phyloP scores from a whole-genome alignment of 352 stramenopile genomes.

The Hyaloperonospora arabidopsidis region DNA sequence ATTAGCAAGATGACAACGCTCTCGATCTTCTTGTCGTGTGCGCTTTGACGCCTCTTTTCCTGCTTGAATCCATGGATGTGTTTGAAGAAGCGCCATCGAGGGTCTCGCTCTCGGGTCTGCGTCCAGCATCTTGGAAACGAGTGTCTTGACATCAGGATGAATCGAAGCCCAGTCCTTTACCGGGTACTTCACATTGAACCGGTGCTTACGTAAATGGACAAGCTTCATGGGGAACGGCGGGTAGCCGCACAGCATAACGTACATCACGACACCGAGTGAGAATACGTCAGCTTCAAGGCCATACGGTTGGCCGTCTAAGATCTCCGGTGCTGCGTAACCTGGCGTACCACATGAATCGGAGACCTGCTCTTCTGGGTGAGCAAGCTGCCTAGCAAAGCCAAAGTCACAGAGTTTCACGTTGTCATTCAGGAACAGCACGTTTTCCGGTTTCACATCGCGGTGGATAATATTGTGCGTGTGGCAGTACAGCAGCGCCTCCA shows the following conservation, averaged over 20 bases:
- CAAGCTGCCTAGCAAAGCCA: conserved; percentile 72
- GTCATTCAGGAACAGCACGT: conserved; percentile 68
- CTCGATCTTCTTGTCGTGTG: conserved; percentile 35
- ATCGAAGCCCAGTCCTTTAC: conserved; percentile 73
- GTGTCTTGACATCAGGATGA: conserved; percentile 53
- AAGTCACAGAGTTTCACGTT: conserved; percentile 83
- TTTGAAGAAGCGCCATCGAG: conserved; percentile 44
- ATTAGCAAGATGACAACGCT: conserved; percentile 38
- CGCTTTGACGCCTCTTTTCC: conserved; percentile 44
- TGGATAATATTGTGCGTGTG: conserved; percentile 85
- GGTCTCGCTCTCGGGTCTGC: conserved; percentile 63
- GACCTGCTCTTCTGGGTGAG: conserved; percentile 51
- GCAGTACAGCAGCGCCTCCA: conserved; percentile 89
- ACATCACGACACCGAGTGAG: conserved; percentile 83
- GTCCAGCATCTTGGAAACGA: conserved; percentile 71
- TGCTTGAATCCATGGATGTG: conserved; percentile 56
- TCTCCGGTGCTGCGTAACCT: conserved; percentile 77
- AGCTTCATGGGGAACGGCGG: conserved; percentile 86
- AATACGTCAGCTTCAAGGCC: conserved; percentile 82
- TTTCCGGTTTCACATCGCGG: conserved; percentile 82
- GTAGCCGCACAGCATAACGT: conserved; percentile 86
- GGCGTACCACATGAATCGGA: conserved; percentile 76
- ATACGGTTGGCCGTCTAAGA: conserved; percentile 76
- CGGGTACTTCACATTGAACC: conserved; percentile 76
- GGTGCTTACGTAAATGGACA: conserved; percentile 67